phyloP scores from a whole-genome alignment of 202 grass and related monocot species.

The Zoysia matrella region DNA sequence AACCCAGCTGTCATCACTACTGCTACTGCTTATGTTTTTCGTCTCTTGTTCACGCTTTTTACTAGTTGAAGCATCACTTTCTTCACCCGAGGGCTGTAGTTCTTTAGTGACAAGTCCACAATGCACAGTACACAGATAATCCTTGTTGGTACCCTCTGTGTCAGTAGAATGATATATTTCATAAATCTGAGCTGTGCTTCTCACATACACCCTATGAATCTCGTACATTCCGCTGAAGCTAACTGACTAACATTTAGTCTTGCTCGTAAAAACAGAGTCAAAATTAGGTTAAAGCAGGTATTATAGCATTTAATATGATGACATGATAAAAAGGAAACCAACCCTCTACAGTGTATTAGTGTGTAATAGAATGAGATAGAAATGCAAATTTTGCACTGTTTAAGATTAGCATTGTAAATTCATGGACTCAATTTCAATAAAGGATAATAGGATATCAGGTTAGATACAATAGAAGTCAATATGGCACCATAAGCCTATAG shows the following conservation, averaged over 20 bases:
- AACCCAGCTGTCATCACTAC: slow-evolving; percentile 86
- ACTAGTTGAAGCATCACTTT: slow-evolving; percentile 31
- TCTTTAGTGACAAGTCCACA: slow-evolving; percentile 67
- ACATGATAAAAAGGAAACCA: slow-evolving; percentile 7
- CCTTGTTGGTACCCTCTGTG: slow-evolving; percentile 47
- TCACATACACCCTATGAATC: slow-evolving; percentile 81
- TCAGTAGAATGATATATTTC: slow-evolving; percentile 84
- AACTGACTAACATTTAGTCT: slow-evolving; percentile 60
- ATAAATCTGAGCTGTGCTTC: slow-evolving; percentile 77
- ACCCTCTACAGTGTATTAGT: not conserved
- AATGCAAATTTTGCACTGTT: not conserved
- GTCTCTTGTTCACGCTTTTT: not conserved
- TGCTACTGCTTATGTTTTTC: slow-evolving; percentile 52
- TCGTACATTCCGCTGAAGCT: slow-evolving; percentile 66
- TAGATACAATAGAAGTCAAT: no score
- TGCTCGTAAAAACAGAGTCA: not conserved
- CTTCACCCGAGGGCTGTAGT: slow-evolving; percentile 39
- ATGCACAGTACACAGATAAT: slow-evolving; percentile 84
- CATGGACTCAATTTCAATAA: not conserved
- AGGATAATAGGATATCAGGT: slow-evolving; percentile 13
- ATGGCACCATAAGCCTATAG: no score
- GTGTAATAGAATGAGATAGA: slow-evolving; percentile 1
- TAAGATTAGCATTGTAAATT: slow-evolving; percentile 6
- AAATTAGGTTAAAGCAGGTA: not conserved
- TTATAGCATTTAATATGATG: not conserved